Evolutionary conservation across 139 green algal genomes (phyloP).

Genomic region (Zygnema cylindricum): DNA sequence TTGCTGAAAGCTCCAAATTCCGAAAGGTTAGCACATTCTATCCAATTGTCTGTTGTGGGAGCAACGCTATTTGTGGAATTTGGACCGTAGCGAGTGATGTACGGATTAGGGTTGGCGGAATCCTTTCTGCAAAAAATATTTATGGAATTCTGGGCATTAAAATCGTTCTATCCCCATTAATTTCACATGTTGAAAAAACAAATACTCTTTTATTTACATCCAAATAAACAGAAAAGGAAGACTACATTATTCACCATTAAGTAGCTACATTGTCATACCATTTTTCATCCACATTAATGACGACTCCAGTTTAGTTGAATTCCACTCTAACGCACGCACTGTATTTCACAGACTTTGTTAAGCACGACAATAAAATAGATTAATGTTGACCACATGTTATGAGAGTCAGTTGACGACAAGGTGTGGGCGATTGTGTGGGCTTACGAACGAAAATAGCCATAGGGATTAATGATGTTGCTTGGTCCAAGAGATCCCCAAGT

Average conservation of each 20-base stretch:
- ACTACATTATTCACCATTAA: neutral
- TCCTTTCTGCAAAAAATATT: too few species aligned
- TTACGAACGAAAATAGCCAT: conserved; percentile 12
- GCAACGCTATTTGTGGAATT: neutral
- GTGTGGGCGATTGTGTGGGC: neutral
- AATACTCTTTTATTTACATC: neutral
- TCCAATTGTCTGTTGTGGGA: neutral
- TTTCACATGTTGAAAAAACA: neutral
- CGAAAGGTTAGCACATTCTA: too few species aligned
- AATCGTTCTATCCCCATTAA: neutral
- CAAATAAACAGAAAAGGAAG: too few species aligned
- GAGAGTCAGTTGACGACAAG: too few species aligned
- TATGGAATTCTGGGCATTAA: too few species aligned
- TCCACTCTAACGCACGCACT: too few species aligned
- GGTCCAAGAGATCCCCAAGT: conserved; percentile 1
- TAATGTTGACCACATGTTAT: too few species aligned
- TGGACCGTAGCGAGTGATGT: neutral
- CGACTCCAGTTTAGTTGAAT: too few species aligned
- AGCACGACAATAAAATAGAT: too few species aligned
- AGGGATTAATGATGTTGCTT: conserved; percentile 10
- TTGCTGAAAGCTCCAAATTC: too few species aligned
- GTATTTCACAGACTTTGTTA: neutral
- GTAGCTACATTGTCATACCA: neutral
- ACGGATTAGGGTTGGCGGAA: neutral
- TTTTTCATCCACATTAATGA: too few species aligned